Evolutionary conservation across 1,139 yeast species (phyloP), one percentile per base, ranked within the genome.

Genomic region (Suhomyces bolitotheri): DNA sequence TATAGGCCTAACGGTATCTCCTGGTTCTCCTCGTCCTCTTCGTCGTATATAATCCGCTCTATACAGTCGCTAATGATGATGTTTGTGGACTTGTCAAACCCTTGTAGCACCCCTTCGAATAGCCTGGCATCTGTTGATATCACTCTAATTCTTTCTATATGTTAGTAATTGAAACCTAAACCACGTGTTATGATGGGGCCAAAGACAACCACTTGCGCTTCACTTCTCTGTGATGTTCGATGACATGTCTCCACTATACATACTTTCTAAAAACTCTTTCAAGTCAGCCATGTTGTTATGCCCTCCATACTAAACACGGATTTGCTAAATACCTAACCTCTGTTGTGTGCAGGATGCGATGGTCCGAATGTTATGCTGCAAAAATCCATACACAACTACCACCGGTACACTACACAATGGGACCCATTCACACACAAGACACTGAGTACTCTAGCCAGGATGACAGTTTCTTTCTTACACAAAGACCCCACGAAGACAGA

Each of bases 121-220:
- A 78, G 64, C 37, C 89, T 66, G 13, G 95, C 97, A 53, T 87
- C 96, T 2, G 94, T 77, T n/a, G 95, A 83, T 36, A 90, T 71
- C 9, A 89, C 76, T 38, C 84, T 73, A 9, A 89, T 90, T 46
- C 68, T 67, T 45, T 75, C 80, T 73, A 45, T 22, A 15, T 14
- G 71, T 64, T 62, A 65, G 69, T 62, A 56, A 6, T 4, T 12
- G 11, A 10, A n/a, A n/a, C n/a, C n/a, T n/a, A n/a, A n/a, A n/a
- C n/a, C n/a, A n/a, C 3, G n/a, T 9, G 16, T 8, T 15, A 16
- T 8, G 16, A 8, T 7, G 9, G 16, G 7, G 19, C 4, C 9
- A 16, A 13, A 5, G 6, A 15, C 15, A 14, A 20, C 13, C 13
- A 17, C 12, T 25, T 21, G 27, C 22, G 13, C 19, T n/a, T 15